Conservation (phyloP, 441 rosid genomes). For the Rhodomyrtus psidioides region DNA sequence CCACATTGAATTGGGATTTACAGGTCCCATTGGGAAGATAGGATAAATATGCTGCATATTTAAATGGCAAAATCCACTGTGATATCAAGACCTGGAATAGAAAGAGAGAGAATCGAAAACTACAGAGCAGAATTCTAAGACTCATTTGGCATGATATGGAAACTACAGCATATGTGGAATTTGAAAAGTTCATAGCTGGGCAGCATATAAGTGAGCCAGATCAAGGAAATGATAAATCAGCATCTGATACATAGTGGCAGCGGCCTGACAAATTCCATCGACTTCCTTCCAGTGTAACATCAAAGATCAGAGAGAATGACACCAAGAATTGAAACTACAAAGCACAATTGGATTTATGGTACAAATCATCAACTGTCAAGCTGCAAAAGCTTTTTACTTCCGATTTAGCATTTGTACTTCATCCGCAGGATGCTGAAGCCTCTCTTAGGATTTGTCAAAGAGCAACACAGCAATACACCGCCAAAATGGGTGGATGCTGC, state of each 20-base stretch:
- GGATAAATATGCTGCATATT: background rate
- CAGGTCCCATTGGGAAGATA: background rate
- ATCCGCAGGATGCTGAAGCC: no score
- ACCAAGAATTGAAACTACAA: background rate
- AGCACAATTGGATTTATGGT: background rate
- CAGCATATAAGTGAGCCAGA: background rate
- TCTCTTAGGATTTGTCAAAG: background rate
- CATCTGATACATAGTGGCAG: background rate
- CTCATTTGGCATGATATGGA: background rate
- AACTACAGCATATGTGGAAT: background rate
- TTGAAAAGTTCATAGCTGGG: background rate
- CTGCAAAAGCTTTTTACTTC: background rate
- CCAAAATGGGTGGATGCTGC: background rate
- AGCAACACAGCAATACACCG: background rate
- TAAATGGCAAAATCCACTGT: background rate
- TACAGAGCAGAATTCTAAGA: background rate
- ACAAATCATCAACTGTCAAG: background rate
- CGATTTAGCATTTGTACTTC: background rate
- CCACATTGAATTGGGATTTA: background rate
- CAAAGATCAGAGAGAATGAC: background rate
- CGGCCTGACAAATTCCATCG: background rate
- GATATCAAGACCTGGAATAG: background rate
- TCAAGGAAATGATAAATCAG: background rate
- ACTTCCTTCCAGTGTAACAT: background rate
- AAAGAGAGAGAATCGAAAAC: background rate